These are phyloP conservation scores for Solanum virginianum DNA, from an alignment of 257 asterid genomes.

Conservation along the genomic window DNA sequence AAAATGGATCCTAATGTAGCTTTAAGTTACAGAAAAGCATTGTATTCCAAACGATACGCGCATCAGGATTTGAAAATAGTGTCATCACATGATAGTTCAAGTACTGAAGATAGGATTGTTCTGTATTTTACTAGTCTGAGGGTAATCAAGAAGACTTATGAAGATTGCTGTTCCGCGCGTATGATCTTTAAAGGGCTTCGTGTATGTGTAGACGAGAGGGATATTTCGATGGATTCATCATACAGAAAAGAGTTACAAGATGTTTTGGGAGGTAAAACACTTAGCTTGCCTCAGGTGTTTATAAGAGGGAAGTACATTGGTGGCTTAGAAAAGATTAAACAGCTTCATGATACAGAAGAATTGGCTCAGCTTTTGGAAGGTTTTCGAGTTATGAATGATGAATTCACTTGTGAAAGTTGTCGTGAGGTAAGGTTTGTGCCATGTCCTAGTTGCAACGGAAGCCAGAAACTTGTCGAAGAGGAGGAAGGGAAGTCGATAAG, in stretches of 20 bases:
- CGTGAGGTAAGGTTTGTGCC: slow-evolving; percentile 87
- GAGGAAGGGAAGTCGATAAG: slow-evolving; percentile 42
- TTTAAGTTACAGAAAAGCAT: slow-evolving; percentile 18
- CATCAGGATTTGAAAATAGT: slow-evolving; percentile 12
- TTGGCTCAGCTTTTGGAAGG: slow-evolving; percentile 53
- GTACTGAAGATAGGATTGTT: neutral
- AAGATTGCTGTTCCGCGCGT: slow-evolving; percentile 57
- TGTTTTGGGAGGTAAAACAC: slow-evolving; percentile 34
- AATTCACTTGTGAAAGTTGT: slow-evolving; percentile 55
- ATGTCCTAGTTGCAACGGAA: slow-evolving; percentile 72
- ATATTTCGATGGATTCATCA: slow-evolving; percentile 79
- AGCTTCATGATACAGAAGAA: slow-evolving; percentile 65
- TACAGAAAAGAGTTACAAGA: slow-evolving; percentile 64
- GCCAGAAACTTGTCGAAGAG: slow-evolving; percentile 56
- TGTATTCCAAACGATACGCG: slow-evolving; percentile 24
- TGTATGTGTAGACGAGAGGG: slow-evolving; percentile 31
- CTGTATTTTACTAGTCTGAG: slow-evolving; percentile 75
- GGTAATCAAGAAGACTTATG: slow-evolving; percentile 77
- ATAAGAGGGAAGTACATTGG: slow-evolving; percentile 61
- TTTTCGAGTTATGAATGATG: slow-evolving; percentile 30
- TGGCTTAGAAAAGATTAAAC: slow-evolving; percentile 65
- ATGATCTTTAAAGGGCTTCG: slow-evolving; percentile 44
- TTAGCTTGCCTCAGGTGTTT: slow-evolving; percentile 67
- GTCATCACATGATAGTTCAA: neutral
- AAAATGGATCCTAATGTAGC: slow-evolving; percentile 29